A percentile compares a stretch with the other conserved stretches of the same genome.
These are phyloP conservation scores for Sedum album DNA, from an alignment of 164 flowering plant genomes.

Conservation along the genomic window DNA sequence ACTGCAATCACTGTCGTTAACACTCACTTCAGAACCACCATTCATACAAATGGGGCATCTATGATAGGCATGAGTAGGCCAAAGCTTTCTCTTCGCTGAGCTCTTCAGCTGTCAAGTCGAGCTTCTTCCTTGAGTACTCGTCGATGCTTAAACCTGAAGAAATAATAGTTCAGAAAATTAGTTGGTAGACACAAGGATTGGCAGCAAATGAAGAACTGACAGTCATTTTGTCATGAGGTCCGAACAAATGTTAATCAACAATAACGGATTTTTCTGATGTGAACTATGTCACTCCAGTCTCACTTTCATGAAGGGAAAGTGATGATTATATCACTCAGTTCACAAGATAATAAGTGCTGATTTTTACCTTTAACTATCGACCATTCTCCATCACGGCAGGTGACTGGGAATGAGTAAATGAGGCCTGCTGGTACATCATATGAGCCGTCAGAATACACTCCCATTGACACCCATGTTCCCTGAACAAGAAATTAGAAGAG, in stretches of 20 bases:
- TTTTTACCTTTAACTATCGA: slow-evolving; percentile 71
- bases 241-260: too few species aligned
- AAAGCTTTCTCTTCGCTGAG: slow-evolving; percentile 78
- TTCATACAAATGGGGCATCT: slow-evolving; percentile 12
- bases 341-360: background rate
- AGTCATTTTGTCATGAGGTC: too few species aligned
- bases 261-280: too few species aligned
- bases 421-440: slow-evolving; percentile 92
- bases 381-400: slow-evolving; percentile 87
- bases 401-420: slow-evolving; percentile 94
- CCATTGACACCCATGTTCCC: slow-evolving; percentile 99
- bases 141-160: slow-evolving; percentile 68
- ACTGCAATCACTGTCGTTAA: slow-evolving; percentile 12
- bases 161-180: background rate
- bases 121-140: slow-evolving; percentile 82
- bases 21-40: background rate
- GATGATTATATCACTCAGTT: too few species aligned
- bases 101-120: slow-evolving; percentile 83
- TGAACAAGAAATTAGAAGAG: slow-evolving; percentile 14
- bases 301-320: too few species aligned
- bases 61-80: slow-evolving; percentile 88
- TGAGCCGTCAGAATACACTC: slow-evolving; percentile 98
- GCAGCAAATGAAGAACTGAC: too few species aligned
- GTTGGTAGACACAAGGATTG: too few species aligned
- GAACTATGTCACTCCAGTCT: too few species aligned